Base-by-base conservation (phyloP, 2,329 filamentous ascomycete species). In the Aureobasidium lini region DNA sequence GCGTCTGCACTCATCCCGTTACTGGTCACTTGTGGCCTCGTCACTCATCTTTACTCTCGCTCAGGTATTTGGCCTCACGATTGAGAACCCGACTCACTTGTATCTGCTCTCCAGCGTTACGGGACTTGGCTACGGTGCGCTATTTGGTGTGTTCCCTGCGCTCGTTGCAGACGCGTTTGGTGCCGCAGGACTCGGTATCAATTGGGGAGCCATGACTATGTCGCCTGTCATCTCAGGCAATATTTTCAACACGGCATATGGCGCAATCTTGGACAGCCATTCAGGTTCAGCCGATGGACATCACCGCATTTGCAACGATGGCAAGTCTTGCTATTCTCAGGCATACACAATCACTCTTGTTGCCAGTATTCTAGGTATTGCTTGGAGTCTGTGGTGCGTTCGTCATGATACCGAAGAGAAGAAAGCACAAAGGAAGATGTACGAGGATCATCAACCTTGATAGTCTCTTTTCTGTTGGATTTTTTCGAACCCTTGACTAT, bases 181-280 rank as follows among this genome's bases (percentile, higher is more conserved):
- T 7, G 88, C 96, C 29, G 82, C 87, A 62, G 93, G 92, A 1
- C 79, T 99, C 48, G 91, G 88, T 59, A 90, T 96, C 70, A 99
- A 97, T 69, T 99, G 94, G 93, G 94, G 94, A 13, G 87, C 88
- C 66, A 95, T 99, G 85, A 96, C 90, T 0, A 78, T 96, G 49
- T 87, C 90, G 2, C 92, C 93, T 0, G 90, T 96, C 2, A 74
- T 96, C 31, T 91, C 87, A 8, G 92, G 90, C 52, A 95, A 97
- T 67, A 73, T 96, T 23, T 97, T 95, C 79, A 99, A 97, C 70
- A 75, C 96, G 1, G 84, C 94, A 60, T 99, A 97, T 70, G 94
- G 94, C 50, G 75, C 67, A 1, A 85, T 96, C 0, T 95, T 90
- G 66, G 94, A 99, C 70, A 76, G 77, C 8, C 91, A 96, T 72